Percentiles rank a stretch among this genome's conserved stretches.
Evolutionary conservation across 305 asterid genomes (phyloP).

Genomic region (Fraxinus velutina): DNA sequence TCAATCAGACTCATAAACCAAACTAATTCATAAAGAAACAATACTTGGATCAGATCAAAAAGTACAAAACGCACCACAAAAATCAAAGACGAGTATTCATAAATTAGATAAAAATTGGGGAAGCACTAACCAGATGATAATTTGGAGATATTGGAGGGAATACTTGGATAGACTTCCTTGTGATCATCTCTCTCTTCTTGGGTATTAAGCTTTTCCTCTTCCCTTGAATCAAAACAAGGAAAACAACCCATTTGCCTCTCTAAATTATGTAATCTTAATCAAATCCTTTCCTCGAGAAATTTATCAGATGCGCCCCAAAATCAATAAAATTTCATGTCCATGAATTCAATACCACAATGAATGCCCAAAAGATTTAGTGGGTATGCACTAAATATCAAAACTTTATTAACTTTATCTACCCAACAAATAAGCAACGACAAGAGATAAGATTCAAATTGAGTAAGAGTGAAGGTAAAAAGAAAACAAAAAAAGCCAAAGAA

Average conservation of each 20-base stretch:
- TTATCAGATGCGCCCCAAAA: conserved; percentile 34
- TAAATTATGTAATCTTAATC: conserved; percentile 37
- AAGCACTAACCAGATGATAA: conserved; percentile 70
- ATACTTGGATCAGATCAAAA: conserved; percentile 47
- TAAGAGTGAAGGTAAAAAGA: neutral
- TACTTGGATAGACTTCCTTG: conserved; percentile 44
- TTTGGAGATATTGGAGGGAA: conserved; percentile 64
- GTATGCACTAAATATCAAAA: conserved; percentile 26
- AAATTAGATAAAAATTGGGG: neutral
- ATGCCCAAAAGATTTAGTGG: conserved; percentile 20
- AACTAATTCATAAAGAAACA: conserved; percentile 21
- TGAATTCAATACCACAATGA: conserved; percentile 30
- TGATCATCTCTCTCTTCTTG: conserved; percentile 52
- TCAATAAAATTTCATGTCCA: conserved; percentile 30
- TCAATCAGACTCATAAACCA: conserved; percentile 12
- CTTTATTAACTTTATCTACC: conserved; percentile 20
- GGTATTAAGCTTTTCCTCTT: conserved; percentile 70
- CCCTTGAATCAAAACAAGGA: conserved; percentile 86
- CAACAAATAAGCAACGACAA: conserved; percentile 20
- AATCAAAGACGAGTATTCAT: neutral
- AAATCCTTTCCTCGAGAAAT: conserved; percentile 24
- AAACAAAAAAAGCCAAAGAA: conserved; percentile 14
- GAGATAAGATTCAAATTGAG: conserved; percentile 21
- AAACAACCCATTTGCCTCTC: conserved; percentile 76
- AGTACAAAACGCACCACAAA: neutral